Evolutionary conservation across 352 stramenopile genomes (phyloP), one percentile per base, ranked within the genome.

Genomic region (Pythium coloratum): DNA sequence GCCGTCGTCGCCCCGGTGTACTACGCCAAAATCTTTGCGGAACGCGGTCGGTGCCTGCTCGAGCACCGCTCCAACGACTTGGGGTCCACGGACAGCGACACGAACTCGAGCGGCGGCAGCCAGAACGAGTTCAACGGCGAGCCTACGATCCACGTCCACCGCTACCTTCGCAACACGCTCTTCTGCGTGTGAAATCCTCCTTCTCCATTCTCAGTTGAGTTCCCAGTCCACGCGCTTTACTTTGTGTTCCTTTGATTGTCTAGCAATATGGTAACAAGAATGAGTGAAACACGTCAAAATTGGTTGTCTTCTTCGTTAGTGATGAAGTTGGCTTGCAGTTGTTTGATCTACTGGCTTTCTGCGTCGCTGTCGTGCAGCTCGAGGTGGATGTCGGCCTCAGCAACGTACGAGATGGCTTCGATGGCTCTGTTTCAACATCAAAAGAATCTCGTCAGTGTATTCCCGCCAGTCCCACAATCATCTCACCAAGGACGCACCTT

Each of bases 371-470:
- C 51, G 26, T 66, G 77, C 6, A 95, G 78, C 64, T 95, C 86
- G n/a, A 95, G 59, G 61, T 95, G 86, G 54, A 95, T 92, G 53
- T 95, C 86, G 2, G 86, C 86, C 56, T 91, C 80, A 0, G 80
- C 78, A 16, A 95, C 84, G 55, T 93, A 95, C 36, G 84, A 67
- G 46, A 95, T 90, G 16, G 73, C 68, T 73, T 95, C 86, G 36
- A 95, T 92, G 7, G 84, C 79, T 78, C 86, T 95, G 57, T 51
- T n/a, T 32, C 20, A 47, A 46, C 20, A 16, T 55, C 54, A 9
- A 59, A 36, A 49, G 5, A 24, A 24, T 9, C 13, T 10, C 18
- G 10, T 30, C 13, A 59, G 18, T 33, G 3, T 33, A 67, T 20
- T 36, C 10, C 49, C 24, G 20, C 33, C 24, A 40, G 20, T 6